These are phyloP conservation scores for Thalia dealbata DNA, from an alignment of 176 grass and related monocot genomes.

Conservation along the genomic window DNA sequence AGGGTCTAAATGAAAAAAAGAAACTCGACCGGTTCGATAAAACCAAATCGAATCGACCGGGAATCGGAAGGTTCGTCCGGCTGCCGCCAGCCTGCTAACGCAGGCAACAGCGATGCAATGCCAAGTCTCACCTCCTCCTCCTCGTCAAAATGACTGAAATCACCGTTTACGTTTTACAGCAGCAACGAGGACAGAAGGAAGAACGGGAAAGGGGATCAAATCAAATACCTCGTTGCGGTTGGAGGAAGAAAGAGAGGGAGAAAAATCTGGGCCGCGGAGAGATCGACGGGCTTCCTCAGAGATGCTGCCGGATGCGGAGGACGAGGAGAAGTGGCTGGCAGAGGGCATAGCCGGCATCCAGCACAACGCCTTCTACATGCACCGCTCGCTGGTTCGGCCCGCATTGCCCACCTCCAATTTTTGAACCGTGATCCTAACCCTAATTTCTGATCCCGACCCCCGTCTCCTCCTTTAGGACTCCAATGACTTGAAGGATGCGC, in stretches of 20 bases:
- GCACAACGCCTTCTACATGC: conserved; percentile 98
- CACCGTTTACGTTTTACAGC: too few relatives aligned
- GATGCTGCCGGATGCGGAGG: conserved; percentile 66
- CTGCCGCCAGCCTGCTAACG: neutral
- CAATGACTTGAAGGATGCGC: conserved; percentile 93
- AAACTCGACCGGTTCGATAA: too few relatives aligned
- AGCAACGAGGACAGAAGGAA: too few relatives aligned
- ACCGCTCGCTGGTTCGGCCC: conserved; percentile 70
- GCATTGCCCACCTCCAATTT: neutral
- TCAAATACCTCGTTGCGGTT: neutral
- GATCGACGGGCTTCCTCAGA: neutral
- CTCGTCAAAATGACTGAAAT: neutral
- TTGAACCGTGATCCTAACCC: conserved; percentile 19
- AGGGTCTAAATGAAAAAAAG: too few relatives aligned
- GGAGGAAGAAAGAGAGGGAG: neutral
- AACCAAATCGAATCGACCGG: neutral
- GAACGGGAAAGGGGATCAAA: conserved; percentile 2
- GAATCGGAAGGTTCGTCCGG: neutral
- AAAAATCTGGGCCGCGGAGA: neutral
- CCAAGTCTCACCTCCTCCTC: neutral
- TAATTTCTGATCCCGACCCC: conserved; percentile 1
- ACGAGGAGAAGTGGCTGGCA: conserved; percentile 93
- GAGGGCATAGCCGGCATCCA: conserved; percentile 98
- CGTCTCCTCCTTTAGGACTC: conserved; percentile 41
- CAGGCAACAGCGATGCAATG: neutral